Evolutionary conservation across 1,139 yeast genomes (phyloP).

Genomic region (Yarrowia galli): DNA sequence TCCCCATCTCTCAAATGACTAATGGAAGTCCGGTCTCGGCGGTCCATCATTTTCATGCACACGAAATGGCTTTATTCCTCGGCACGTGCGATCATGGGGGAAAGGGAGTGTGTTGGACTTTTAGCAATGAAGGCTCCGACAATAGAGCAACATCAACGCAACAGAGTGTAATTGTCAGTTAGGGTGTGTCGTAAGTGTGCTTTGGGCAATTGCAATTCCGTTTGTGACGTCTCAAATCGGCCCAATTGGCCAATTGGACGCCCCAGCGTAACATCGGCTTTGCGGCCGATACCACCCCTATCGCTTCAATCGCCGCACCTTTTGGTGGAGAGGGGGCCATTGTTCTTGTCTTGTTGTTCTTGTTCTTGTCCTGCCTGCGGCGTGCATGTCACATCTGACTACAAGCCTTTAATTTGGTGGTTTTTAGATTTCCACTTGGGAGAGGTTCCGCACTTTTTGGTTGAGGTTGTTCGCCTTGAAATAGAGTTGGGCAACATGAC

Average conservation of each 20-base stretch:
- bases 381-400: slow-evolving; percentile 13
- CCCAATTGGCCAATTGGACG: slow-evolving; percentile 1
- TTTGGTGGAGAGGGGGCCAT: too few species aligned
- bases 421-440: slow-evolving; percentile 2
- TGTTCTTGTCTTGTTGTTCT: too few species aligned
- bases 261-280: background rate
- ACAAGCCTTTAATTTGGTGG: slow-evolving; percentile 17
- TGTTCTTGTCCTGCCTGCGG: background rate
- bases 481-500: slow-evolving; percentile 16
- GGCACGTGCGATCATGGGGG: slow-evolving; percentile 28
- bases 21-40: slow-evolving; percentile 31
- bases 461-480: slow-evolving; percentile 8
- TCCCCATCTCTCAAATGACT: slow-evolving; percentile 1
- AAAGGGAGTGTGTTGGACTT: background rate
- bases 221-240: too few species aligned
- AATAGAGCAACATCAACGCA: too few species aligned
- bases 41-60: slow-evolving; percentile 2
- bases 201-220: too few species aligned
- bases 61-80: background rate
- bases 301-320: too few species aligned
- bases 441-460: background rate
- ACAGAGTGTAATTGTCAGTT: too few species aligned
- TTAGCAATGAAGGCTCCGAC: background rate
- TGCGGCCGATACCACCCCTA: too few species aligned
- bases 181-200: too few species aligned